Percentiles rank a stretch among this genome's conserved stretches.
These are phyloP conservation scores for Ambrosia artemisiifolia DNA, from an alignment of 129 eudicot genomes.

Conservation along the genomic window DNA sequence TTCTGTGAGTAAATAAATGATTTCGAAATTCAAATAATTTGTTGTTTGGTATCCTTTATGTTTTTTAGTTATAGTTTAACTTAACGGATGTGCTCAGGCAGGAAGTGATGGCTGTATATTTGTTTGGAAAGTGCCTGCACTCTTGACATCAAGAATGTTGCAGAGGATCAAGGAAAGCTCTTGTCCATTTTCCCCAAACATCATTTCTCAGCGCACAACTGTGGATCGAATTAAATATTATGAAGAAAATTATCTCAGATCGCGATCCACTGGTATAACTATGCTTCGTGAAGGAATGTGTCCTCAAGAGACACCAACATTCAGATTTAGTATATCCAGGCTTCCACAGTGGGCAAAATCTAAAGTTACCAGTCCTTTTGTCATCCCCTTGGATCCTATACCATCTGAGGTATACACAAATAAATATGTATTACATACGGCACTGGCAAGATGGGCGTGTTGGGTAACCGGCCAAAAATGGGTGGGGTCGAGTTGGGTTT, in stretches of 20 bases:
- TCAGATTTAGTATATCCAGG: slow-evolving; percentile 60
- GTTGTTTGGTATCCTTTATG: not conserved
- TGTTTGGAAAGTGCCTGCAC: slow-evolving; percentile 62
- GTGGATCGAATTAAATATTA: slow-evolving; percentile 19
- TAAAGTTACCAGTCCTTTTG: slow-evolving; percentile 41
- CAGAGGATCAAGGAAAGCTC: slow-evolving; percentile 35
- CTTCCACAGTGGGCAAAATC: slow-evolving; percentile 77
- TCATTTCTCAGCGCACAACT: slow-evolving; percentile 24
- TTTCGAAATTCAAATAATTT: not conserved
- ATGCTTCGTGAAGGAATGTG: slow-evolving; percentile 28
- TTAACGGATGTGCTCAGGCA: slow-evolving; percentile 42
- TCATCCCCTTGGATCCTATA: slow-evolving; percentile 30
- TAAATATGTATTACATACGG: not conserved
- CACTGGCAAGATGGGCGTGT: not conserved
- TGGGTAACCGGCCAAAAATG: not conserved
- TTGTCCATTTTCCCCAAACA: slow-evolving; percentile 33
- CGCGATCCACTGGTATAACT: slow-evolving; percentile 10
- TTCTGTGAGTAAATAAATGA: slow-evolving; percentile 51
- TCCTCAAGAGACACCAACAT: slow-evolving; percentile 38
- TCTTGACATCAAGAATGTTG: slow-evolving; percentile 49
- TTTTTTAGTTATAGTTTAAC: slow-evolving; percentile 7
- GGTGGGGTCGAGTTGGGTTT: not conserved
- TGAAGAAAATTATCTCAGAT: slow-evolving; percentile 32
- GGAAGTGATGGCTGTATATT: slow-evolving; percentile 63
- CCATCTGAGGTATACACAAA: slow-evolving; percentile 40